Percentiles rank a stretch among this genome's conserved stretches.
phyloP scores from a whole-genome alignment of 768 basidiomycete species.

The Lyophyllum semitale region DNA sequence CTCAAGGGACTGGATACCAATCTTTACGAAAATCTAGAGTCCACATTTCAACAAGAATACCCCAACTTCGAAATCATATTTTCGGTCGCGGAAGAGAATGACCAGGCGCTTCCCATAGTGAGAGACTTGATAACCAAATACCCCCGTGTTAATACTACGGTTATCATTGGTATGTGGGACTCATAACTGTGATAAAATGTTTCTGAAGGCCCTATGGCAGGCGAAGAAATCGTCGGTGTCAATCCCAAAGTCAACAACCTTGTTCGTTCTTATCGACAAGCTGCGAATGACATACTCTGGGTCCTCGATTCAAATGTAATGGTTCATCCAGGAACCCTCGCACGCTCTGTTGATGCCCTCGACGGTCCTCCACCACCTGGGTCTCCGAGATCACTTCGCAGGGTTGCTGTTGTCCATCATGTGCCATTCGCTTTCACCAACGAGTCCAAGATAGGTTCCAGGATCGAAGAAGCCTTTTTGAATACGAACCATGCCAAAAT shows the following conservation, averaged over 20 bases:
- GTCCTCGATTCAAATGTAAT: constrained; percentile 95
- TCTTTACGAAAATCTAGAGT: constrained; percentile 94
- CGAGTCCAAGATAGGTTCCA: constrained; percentile 72
- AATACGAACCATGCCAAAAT: constrained; percentile 98
- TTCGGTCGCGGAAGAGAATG: constrained; percentile 84
- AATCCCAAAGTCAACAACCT: constrained; percentile 99
- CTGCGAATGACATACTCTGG: constrained; percentile 90
- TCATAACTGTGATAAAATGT: not conserved
- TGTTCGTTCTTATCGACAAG: constrained; percentile 77
- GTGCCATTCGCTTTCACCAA: constrained; percentile 86
- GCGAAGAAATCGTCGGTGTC: constrained; percentile 81
- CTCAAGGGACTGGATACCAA: constrained; percentile 95
- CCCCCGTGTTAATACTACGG: constrained; percentile 66
- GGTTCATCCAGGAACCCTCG: constrained; percentile 75
- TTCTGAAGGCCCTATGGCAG: constrained; percentile 37
- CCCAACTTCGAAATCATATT: constrained; percentile 90
- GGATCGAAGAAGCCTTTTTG: constrained; percentile 90
- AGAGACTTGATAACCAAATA: constrained; percentile 77
- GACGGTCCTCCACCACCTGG: constrained; percentile 39
- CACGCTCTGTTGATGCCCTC: constrained; percentile 82
- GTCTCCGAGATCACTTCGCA: constrained; percentile 29
- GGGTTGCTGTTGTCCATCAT: constrained; percentile 90
- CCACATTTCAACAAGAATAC: constrained; percentile 90
- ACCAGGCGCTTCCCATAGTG: constrained; percentile 87
- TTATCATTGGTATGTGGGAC: constrained; percentile 69